Evolutionary conservation across 169 alveolate genomes (phyloP), one percentile per base, ranked within the genome.

Genomic region (Plasmodium adleri): DNA sequence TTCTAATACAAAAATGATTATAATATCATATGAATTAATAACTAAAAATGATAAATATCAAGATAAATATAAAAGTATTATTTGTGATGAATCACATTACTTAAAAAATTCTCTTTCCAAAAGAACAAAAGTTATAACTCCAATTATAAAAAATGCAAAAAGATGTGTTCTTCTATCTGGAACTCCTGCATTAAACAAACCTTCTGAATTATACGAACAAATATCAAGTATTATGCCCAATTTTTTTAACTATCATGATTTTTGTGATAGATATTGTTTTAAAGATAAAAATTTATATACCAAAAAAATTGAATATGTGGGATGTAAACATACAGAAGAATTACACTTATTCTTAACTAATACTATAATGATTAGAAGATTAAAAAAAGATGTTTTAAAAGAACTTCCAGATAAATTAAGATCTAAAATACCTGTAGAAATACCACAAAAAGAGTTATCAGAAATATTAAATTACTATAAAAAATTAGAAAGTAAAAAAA

Each of bases 1-100:
- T 9, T 43, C 58, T 39, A 47, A 66, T 60, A 28, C 75, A 13
- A 74, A 86, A 74, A 91, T 68, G 93, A 85, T 87, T 22, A 95
- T 95, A 60, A 93, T 94, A n/a, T 95, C 97, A 12, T 95, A 95
- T 66, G 97, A 95, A 56, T 78, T 95, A 43, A 74, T 94, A 56
- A 88, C 94, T 9, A 92, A 95, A 67, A 90, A 80, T 72, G 96
- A 74, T 71, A 78, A 86, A 52, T 92, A 75, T 56, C 87, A 67
- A 67, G 88, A 93, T 24, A 75, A 76, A 66, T 94, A 86, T 54
- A 62, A 88, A 32, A 70, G 70, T 15, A 95, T 96, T 20, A 97
- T 98, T 28, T 98, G 98, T 68, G 99, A 98, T 94, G 99, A 98
- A 91, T 98, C 99, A 2, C 99, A 98, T 90, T 98, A 97, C 93